phyloP scores from a whole-genome alignment of 305 asterid species.

The Solanum hybrid region DNA sequence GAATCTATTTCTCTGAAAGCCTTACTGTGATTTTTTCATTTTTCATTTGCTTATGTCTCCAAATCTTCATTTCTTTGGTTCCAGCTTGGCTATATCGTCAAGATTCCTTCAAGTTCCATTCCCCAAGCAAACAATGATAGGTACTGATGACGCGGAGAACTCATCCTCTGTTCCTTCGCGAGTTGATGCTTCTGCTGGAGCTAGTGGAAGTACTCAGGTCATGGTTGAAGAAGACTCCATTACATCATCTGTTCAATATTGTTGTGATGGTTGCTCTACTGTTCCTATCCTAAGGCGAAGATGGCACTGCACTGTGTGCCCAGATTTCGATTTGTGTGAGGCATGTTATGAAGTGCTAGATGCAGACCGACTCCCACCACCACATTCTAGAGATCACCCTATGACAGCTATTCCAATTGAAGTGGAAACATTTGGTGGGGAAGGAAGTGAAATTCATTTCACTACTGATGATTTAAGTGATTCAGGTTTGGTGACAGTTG shows the following conservation, averaged over 20 bases:
- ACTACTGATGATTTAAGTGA: slow-evolving; percentile 64
- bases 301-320: slow-evolving; percentile 98
- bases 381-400: slow-evolving; percentile 93
- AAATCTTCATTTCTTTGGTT: slow-evolving; percentile 11
- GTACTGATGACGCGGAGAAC: slow-evolving; percentile 70
- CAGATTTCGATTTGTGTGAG: slow-evolving; percentile 98
- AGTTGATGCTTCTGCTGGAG: slow-evolving; percentile 48
- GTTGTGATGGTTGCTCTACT: slow-evolving; percentile 99
- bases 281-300: slow-evolving; percentile 94
- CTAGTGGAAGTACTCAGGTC: slow-evolving; percentile 59
- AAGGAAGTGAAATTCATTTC: slow-evolving; percentile 79
- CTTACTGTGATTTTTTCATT: slow-evolving; percentile 7
- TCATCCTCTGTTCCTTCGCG: slow-evolving; percentile 48
- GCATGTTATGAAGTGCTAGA: slow-evolving; percentile 89
- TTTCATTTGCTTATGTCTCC: neutral
- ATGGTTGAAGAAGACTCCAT: slow-evolving; percentile 89
- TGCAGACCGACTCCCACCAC: slow-evolving; percentile 91
- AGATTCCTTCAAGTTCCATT: slow-evolving; percentile 98
- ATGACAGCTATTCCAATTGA: slow-evolving; percentile 98
- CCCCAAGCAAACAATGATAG: slow-evolving; percentile 98
- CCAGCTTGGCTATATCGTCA: slow-evolving; percentile 98
- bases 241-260: slow-evolving; percentile 93
- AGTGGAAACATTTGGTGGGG: slow-evolving; percentile 78
- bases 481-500: slow-evolving; percentile 52
- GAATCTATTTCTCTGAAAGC: neutral